Conservation (phyloP, 768 basidiomycete species). For the Auricularia sp. region DNA sequence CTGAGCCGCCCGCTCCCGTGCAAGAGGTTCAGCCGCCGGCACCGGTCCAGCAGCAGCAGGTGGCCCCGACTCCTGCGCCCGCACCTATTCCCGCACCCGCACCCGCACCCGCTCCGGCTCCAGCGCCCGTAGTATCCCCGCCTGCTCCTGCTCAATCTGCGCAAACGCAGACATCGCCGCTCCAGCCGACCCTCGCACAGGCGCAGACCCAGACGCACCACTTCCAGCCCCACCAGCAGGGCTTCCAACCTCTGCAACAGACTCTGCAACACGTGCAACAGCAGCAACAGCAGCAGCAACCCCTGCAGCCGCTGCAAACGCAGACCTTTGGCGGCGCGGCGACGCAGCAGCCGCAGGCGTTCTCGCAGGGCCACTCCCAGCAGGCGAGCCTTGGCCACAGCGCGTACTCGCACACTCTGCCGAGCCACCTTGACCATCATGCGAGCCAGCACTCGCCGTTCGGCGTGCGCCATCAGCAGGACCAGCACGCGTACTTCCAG, state of each 20-base stretch:
- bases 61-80: neutral
- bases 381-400: conserved; percentile 8
- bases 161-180: neutral
- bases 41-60: neutral
- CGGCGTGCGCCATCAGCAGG: conserved; percentile 20
- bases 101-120: neutral
- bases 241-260: conserved; percentile 21
- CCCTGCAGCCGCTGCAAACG: conserved; percentile 18
- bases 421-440: neutral
- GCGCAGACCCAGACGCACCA: neutral
- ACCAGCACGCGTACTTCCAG: conserved; percentile 10
- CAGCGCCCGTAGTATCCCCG: neutral
- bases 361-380: conserved; percentile 32
- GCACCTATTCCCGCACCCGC: conserved; percentile 1
- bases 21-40: neutral
- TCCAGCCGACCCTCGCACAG: neutral
- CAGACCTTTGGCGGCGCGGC: conserved; percentile 26
- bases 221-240: conserved; percentile 1
- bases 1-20: conserved; percentile 12
- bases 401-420: neutral
- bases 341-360: conserved; percentile 26
- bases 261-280: conserved; percentile 17
- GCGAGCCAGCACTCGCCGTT: conserved; percentile 1
- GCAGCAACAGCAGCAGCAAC: conserved; percentile 12
- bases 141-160: neutral